Evolutionary conservation across 768 basidiomycete genomes (phyloP).

Genomic region (Lactarius tabidus): DNA sequence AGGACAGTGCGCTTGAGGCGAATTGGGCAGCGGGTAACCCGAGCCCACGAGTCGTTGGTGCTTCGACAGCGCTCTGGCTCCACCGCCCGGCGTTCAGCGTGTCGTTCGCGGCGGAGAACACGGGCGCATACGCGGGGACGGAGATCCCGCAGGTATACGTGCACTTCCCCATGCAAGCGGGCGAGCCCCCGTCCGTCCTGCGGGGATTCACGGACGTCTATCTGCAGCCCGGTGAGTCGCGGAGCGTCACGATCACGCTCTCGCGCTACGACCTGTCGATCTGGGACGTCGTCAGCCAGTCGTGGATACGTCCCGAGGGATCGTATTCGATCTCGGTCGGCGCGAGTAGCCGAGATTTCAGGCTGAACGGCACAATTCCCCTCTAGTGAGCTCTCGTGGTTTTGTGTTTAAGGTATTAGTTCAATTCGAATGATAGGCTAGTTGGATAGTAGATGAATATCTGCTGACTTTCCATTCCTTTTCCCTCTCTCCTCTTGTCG

Average conservation of each 20-base stretch:
- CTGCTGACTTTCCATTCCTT: no score
- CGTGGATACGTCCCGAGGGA: conserved; percentile 69
- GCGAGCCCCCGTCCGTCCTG: conserved; percentile 42
- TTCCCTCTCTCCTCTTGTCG: no score
- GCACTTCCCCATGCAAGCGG: conserved; percentile 53
- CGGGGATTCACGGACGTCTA: conserved; percentile 65
- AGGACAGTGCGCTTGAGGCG: conserved; percentile 38
- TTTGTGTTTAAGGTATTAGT: not conserved
- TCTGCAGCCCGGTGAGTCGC: conserved; percentile 44
- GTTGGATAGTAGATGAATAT: no score
- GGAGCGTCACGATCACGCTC: conserved; percentile 49
- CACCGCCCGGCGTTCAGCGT: conserved; percentile 47
- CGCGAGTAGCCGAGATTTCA: conserved; percentile 60
- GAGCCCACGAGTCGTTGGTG: conserved; percentile 51
- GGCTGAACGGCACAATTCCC: conserved; percentile 44
- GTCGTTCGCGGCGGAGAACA: conserved; percentile 60
- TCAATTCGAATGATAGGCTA: no score
- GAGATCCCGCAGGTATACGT: conserved; percentile 47
- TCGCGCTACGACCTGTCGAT: conserved; percentile 37
- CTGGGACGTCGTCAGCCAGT: conserved; percentile 72
- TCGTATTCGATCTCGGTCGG: conserved; percentile 60
- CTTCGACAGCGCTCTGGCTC: conserved; percentile 42
- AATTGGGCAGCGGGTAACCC: conserved; percentile 60
- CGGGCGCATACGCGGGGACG: not conserved
- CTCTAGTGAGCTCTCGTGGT: not conserved